Conservation (phyloP, 805 yeast genomes). For the Allodekkera sacchari region DNA sequence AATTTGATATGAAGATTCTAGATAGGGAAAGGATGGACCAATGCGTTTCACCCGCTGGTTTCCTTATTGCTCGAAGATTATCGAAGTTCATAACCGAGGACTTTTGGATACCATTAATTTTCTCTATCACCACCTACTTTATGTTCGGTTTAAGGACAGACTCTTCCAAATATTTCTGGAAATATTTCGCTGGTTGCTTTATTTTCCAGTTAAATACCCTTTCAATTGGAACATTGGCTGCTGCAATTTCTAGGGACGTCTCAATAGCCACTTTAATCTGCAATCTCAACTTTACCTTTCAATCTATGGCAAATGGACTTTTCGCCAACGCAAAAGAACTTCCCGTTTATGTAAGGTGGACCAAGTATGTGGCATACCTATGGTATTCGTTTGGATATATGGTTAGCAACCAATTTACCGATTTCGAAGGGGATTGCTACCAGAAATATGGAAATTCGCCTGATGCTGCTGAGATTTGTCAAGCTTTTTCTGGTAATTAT, state of each 20-base stretch:
- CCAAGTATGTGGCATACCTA: slow-evolving; percentile 63
- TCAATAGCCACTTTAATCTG: slow-evolving; percentile 53
- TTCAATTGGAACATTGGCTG: slow-evolving; percentile 42
- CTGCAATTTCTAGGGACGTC: slow-evolving; percentile 53
- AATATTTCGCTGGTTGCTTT: slow-evolving; percentile 52
- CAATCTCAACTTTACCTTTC: slow-evolving; percentile 59
- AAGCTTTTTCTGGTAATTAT: slow-evolving; percentile 45
- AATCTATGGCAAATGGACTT: slow-evolving; percentile 74
- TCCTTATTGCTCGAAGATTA: slow-evolving; percentile 54
- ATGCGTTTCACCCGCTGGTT: slow-evolving; percentile 59
- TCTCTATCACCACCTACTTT: slow-evolving; percentile 57
- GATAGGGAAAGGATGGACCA: slow-evolving; percentile 68
- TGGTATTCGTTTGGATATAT: slow-evolving; percentile 76
- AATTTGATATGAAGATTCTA: slow-evolving; percentile 43
- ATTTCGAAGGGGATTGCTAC: slow-evolving; percentile 50
- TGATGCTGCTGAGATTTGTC: slow-evolving; percentile 28
- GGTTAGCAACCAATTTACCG: slow-evolving; percentile 56
- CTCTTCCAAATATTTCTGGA: slow-evolving; percentile 42
- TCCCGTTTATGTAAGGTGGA: slow-evolving; percentile 87
- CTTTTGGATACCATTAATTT: slow-evolving; percentile 49
- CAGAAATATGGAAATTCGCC: slow-evolving; percentile 25
- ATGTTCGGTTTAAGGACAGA: slow-evolving; percentile 63
- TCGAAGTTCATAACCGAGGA: slow-evolving; percentile 66
- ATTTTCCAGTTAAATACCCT: slow-evolving; percentile 49
- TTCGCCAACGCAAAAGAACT: slow-evolving; percentile 63